These are phyloP conservation scores for Ogataea zsoltii DNA, from an alignment of 805 yeast species.

Conservation along the genomic window DNA sequence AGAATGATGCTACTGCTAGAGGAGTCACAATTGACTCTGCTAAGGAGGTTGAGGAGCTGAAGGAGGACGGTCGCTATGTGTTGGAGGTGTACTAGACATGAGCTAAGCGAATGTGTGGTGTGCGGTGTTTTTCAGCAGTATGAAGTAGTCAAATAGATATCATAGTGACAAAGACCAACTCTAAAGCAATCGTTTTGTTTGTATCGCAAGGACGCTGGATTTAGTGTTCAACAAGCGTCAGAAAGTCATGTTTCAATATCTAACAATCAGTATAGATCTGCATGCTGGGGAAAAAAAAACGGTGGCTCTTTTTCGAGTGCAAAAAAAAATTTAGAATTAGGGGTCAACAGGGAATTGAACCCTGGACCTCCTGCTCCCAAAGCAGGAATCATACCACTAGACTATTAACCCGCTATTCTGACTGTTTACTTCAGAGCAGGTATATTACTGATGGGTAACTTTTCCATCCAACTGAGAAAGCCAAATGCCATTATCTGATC, in stretches of 20 bases:
- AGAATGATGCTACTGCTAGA: constrained; percentile 63
- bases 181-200: no score
- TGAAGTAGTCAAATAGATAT: no score
- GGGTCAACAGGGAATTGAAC: constrained; percentile 48
- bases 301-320: constrained; percentile 7
- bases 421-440: not conserved
- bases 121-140: no score
- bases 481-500: not conserved
- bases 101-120: no score
- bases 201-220: no score
- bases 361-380: constrained; percentile 58
- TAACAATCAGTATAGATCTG: no score
- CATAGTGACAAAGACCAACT: no score
- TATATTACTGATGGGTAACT: no score
- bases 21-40: constrained; percentile 73
- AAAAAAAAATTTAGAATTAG: constrained; percentile 11
- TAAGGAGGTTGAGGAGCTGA: constrained; percentile 86
- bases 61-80: constrained; percentile 88
- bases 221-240: no score
- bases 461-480: no score
- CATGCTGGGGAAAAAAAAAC: not conserved
- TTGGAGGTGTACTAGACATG: constrained; percentile 77
- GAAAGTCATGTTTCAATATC: no score
- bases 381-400: constrained; percentile 59
- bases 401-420: constrained; percentile 34